Evolutionary conservation across 805 yeast species (phyloP).

Genomic region (Barnettozyma siamensis): DNA sequence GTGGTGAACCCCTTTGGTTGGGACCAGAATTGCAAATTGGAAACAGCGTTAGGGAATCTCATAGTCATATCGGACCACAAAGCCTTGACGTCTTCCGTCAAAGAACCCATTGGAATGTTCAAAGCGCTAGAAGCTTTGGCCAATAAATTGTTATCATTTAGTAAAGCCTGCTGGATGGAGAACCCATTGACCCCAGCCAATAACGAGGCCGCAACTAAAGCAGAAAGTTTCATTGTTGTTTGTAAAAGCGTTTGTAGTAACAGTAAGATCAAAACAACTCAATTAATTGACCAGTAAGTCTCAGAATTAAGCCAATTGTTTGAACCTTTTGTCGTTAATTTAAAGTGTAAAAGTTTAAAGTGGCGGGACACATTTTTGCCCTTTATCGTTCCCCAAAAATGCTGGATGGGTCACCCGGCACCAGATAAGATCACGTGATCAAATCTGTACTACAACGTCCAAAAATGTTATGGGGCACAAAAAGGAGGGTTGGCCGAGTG

Average conservation of each 20-base stretch:
- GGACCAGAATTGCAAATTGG: conserved; percentile 43
- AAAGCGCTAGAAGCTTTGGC: conserved; percentile 45
- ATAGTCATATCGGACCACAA: conserved; percentile 62
- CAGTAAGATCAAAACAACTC: no score
- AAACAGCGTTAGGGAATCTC: conserved; percentile 51
- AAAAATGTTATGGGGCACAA: no score
- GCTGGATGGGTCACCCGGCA: conserved; percentile 2
- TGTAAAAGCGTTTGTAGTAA: no score
- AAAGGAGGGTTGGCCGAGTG: conserved; percentile 5
- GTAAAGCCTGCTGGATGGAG: conserved; percentile 29
- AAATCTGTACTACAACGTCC: no score
- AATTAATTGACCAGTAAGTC: no score
- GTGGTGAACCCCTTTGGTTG: conserved; percentile 39
- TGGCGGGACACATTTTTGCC: background rate
- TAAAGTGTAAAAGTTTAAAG: background rate
- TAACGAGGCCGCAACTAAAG: conserved; percentile 13
- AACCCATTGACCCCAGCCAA: conserved; percentile 22
- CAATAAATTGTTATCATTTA: conserved; percentile 31
- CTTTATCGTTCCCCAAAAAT: no score
- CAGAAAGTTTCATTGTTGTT: conserved; percentile 12
- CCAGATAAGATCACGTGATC: conserved; percentile 1
- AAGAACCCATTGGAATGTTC: conserved; percentile 42
- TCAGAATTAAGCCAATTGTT: no score
- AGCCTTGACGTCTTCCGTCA: conserved; percentile 43
- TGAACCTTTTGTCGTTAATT: no score